Conservation (phyloP, 164 flowering plant species). For the Santalum album region DNA sequence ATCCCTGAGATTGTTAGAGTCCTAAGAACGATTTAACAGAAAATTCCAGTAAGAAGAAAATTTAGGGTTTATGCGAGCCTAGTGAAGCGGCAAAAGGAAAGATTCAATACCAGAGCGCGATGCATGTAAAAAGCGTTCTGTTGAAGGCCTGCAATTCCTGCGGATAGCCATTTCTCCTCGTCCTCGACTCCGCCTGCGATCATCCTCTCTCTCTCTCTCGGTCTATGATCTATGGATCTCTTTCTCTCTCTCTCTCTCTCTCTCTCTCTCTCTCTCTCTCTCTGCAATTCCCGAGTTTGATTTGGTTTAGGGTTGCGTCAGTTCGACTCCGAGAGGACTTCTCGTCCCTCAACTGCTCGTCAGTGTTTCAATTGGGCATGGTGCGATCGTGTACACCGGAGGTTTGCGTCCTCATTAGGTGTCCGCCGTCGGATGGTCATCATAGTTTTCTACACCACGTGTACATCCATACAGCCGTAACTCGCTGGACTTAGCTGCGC, state of each 20-base stretch:
- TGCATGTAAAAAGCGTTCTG: conserved; percentile 95
- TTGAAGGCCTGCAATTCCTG: conserved; percentile 91
- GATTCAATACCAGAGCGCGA: conserved; percentile 68
- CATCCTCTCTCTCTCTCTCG: conserved; percentile 24
- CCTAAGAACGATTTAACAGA: conserved; percentile 31
- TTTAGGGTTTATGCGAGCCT: background rate
- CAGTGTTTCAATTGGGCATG: background rate
- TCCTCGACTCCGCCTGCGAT: conserved; percentile 60
- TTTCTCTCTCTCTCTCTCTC: background rate
- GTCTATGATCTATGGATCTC: too few relatives aligned
- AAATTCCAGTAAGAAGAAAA: background rate
- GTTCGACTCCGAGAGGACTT: background rate
- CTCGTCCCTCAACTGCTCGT: background rate
- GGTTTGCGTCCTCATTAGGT: background rate
- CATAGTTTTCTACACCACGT: too few relatives aligned
- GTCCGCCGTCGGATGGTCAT: background rate
- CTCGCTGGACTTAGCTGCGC: too few relatives aligned
- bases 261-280: too few relatives aligned
- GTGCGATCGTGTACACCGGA: background rate
- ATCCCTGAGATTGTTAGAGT: conserved; percentile 82
- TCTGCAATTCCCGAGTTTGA: background rate
- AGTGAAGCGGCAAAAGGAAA: background rate
- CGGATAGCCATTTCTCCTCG: conserved; percentile 98
- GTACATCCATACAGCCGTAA: too few relatives aligned
- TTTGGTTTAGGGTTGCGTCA: background rate